Evolutionary conservation across 345 rosid species (phyloP), one percentile per base, ranked within the genome.

Genomic region (Linum lewisii): DNA sequence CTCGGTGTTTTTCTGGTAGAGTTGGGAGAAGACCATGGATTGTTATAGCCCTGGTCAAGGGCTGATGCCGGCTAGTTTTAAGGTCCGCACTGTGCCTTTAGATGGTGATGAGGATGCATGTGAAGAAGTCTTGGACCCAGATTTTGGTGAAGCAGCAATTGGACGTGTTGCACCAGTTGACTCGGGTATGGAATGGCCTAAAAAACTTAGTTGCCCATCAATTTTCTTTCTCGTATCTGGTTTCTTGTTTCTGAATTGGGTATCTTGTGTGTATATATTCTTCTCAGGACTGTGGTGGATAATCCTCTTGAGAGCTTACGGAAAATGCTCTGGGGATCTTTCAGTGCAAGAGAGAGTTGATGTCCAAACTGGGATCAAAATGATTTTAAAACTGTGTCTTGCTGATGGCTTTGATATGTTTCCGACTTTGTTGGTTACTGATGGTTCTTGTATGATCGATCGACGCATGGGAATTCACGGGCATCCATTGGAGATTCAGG

Each of bases 401-500:
- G 95, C 98, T 63, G 98, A 91, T 81, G 95, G 96, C 65, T 91
- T 91, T 58, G 96, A 91, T 61, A 91, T 91, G 98, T 91, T 88
- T 52, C 96, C 98, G 19, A 88, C 98, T 66, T 58, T 91, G 61
- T 69, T 91, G 79, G 98, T 88, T 52, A 91, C 98, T 3, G 98
- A 91, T 82, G 98, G 96, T 20, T 88, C 98, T 50, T 91, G 98
- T 80, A 91, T 91, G 98, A 88, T 91, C 71, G 98, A 91, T 67
- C 96, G 98, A 44, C 88, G 95, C 34, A 91, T 91, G 96, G 98
- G 96, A 66, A 91, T 91, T 75, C 96, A 91, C 73, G 98, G 98
- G 55, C 96, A 91, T 66, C 96, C 98, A 70, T 61, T 91, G 63
- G 96, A 91, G 74, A 91, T 91, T 55, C 98, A 91, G 88, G 98